These are phyloP conservation scores for Cerioporus squamosus DNA, from an alignment of 1,284 basidiomycete genomes.

Conservation along the genomic window DNA sequence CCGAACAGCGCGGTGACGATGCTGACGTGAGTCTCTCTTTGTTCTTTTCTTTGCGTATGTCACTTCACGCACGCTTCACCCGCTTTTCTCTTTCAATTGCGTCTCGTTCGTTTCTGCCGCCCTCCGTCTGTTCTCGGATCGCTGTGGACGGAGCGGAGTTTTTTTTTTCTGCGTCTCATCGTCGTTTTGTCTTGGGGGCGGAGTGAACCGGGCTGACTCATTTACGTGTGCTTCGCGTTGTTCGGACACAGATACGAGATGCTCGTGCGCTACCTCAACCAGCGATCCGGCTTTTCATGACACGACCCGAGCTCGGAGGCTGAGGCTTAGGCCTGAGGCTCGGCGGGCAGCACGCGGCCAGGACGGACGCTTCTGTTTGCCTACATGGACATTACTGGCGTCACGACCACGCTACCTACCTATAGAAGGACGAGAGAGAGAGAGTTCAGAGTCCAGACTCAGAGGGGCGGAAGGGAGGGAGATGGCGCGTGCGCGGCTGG, in stretches of 20 bases:
- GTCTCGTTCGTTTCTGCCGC: background rate
- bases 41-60: no score
- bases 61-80: no score
- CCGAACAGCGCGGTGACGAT: slow-evolving; percentile 94
- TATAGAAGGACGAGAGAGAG: background rate
- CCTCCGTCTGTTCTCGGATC: background rate
- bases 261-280: slow-evolving; percentile 62
- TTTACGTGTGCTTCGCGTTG: background rate
- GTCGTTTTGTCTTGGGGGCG: background rate
- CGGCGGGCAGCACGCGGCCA: background rate
- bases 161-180: no score
- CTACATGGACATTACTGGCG: background rate
- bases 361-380: slow-evolving; percentile 2
- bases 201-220: background rate
- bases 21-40: slow-evolving; percentile 75
- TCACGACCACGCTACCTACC: background rate
- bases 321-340: background rate
- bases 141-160: background rate
- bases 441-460: no score
- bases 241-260: slow-evolving; percentile 57
- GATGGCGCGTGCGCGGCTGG: background rate
- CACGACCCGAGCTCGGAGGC: background rate
- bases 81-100: no score
- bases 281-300: slow-evolving; percentile 22
- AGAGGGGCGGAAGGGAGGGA: background rate